A percentile compares a stretch with the other conserved stretches of the same genome.
These are phyloP conservation scores for Oidiodendron maius DNA, from an alignment of 495 filamentous ascomycete genomes.

Conservation along the genomic window DNA sequence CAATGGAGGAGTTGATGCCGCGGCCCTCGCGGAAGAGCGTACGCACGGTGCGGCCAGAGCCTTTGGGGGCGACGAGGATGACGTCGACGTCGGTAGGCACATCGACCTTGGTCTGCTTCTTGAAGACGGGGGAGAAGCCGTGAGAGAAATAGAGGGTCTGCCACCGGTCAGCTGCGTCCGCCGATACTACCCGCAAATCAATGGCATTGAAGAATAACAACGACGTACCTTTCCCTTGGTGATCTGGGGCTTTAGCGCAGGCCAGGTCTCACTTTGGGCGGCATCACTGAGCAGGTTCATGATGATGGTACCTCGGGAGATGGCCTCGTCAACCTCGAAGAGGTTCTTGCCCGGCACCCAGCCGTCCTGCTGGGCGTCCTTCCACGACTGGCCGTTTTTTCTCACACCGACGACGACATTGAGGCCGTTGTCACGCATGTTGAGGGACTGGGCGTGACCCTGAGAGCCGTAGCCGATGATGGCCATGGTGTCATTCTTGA, in stretches of 20 bases:
- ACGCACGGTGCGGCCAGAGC: slow-evolving; percentile 96
- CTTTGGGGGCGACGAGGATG: slow-evolving; percentile 98
- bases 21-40: slow-evolving; percentile 96
- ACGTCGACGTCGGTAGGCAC: slow-evolving; percentile 93
- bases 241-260: slow-evolving; percentile 91
- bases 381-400: slow-evolving; percentile 97
- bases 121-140: slow-evolving; percentile 99
- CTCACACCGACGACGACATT: slow-evolving; percentile 98
- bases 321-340: slow-evolving; percentile 94
- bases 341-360: slow-evolving; percentile 98
- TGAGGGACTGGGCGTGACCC: slow-evolving; percentile 96
- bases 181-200: background rate
- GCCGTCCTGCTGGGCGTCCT: slow-evolving; percentile 93
- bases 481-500: slow-evolving; percentile 99
- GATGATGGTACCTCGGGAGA: slow-evolving; percentile 86
- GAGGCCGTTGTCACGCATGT: slow-evolving; percentile 97
- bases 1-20: slow-evolving; percentile 98
- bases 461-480: slow-evolving; percentile 99
- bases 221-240: slow-evolving; percentile 89
- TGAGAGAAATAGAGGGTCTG: slow-evolving; percentile 99
- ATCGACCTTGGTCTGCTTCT: slow-evolving; percentile 97
- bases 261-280: slow-evolving; percentile 98
- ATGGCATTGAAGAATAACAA: slow-evolving; percentile 10
- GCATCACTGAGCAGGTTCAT: slow-evolving; percentile 99
- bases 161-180: slow-evolving; percentile 11